phyloP scores from a whole-genome alignment of 345 rosid genomes.

The Pistacia integerrima region DNA sequence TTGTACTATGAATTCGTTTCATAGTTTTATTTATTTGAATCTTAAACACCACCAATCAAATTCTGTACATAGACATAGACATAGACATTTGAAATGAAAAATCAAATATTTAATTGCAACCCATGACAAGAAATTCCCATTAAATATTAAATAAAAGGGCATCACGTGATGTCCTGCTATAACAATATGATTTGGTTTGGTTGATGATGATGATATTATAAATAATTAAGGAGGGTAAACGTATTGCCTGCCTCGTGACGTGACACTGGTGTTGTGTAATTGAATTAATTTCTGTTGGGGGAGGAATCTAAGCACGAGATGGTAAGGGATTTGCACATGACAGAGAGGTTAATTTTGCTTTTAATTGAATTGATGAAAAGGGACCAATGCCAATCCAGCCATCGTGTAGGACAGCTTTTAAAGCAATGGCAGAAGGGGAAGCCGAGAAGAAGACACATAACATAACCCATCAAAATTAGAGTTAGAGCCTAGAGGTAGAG shows the following conservation, averaged over 20 bases:
- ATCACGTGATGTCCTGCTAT: conserved; percentile 34
- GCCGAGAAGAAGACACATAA: conserved; percentile 15
- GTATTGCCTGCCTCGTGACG: conserved; percentile 28
- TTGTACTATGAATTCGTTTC: conserved; percentile 6
- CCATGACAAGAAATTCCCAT: conserved; percentile 1
- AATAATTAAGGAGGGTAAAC: no score
- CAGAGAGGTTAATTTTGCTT: not conserved
- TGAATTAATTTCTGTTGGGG: no score
- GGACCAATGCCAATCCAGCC: not conserved
- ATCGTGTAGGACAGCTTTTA: conserved; percentile 6
- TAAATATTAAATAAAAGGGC: not conserved
- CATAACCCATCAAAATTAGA: conserved; percentile 16
- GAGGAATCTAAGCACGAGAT: conserved; percentile 36
- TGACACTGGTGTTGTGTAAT: not conserved
- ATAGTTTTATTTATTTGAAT: not conserved
- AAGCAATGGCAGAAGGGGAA: not conserved
- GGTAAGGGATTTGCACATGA: conserved; percentile 24
- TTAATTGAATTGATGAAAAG: not conserved
- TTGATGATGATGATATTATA: not conserved
- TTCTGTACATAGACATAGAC: conserved; percentile 4
- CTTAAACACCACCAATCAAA: conserved; percentile 6
- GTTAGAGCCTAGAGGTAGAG: not conserved
- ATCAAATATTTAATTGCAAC: not conserved
- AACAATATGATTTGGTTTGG: conserved; percentile 20
- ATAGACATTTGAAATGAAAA: not conserved